phyloP scores from a whole-genome alignment of 371 early-diverging fungal genomes.

The Syncephalastrum sp. region DNA sequence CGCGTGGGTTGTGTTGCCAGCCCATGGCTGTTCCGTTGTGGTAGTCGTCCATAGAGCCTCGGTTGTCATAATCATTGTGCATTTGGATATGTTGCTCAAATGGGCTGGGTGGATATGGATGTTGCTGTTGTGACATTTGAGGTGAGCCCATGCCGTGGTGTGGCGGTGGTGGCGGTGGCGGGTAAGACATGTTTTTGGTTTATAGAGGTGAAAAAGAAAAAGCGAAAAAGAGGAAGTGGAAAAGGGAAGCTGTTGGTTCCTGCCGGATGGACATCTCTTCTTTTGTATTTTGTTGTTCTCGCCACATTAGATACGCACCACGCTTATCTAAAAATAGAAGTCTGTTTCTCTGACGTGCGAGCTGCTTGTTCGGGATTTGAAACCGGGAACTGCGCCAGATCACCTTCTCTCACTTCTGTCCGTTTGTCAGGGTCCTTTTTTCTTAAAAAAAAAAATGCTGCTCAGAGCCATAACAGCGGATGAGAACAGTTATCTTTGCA shows the following conservation, averaged over 20 bases:
- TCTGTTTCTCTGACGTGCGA: slow-evolving; percentile 2
- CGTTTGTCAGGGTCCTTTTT: neutral
- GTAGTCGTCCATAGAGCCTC: slow-evolving; percentile 3
- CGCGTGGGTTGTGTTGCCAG: slow-evolving; percentile 15
- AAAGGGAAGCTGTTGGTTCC: neutral
- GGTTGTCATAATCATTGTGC: neutral
- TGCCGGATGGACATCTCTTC: neutral
- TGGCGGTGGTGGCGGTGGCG: slow-evolving; percentile 12
- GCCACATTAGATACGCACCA: neutral
- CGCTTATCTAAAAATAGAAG: slow-evolving; percentile 6
- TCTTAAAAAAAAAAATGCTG: too few relatives aligned
- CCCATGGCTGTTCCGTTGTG: slow-evolving; percentile 10
- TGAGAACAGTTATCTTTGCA: too few relatives aligned
- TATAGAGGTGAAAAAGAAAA: neutral
- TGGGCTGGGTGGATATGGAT: slow-evolving; percentile 15
- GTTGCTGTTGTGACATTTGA: slow-evolving; percentile 6
- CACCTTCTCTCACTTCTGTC: slow-evolving; percentile 1
- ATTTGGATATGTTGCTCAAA: slow-evolving; percentile 8
- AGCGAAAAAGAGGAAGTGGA: neutral
- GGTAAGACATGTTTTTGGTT: neutral
- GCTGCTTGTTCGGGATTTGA: neutral
- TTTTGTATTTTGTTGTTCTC: too few relatives aligned
- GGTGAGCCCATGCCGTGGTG: slow-evolving; percentile 4
- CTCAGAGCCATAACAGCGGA: too few relatives aligned
- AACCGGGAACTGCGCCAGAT: neutral